phyloP scores from a whole-genome alignment of 2,329 filamentous ascomycete species.

The Madurella mycetomatis region DNA sequence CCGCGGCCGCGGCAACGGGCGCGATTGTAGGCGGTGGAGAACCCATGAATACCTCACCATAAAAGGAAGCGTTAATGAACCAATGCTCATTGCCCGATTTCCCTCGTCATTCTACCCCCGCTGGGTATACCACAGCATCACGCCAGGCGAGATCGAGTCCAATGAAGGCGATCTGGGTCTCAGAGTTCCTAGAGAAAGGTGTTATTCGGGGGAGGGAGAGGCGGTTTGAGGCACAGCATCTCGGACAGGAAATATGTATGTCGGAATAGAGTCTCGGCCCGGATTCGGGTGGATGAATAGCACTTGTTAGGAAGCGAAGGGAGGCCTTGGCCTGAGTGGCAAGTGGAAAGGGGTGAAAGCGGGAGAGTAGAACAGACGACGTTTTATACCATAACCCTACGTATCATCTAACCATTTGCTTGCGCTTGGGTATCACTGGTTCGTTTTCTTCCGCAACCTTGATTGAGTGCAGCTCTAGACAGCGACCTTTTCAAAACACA shows the following conservation, averaged over 20 bases:
- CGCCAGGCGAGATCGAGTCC: not conserved
- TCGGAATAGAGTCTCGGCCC: too few species aligned
- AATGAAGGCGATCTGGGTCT: not conserved
- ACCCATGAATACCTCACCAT: constrained; percentile 63
- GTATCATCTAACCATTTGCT: not conserved
- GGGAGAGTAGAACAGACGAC: too few species aligned
- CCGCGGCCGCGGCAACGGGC: constrained; percentile 59
- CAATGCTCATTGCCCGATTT: constrained; percentile 45
- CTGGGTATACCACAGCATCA: not conserved
- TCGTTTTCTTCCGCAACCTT: not conserved
- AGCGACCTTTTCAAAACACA: constrained; percentile 66
- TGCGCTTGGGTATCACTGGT: not conserved
- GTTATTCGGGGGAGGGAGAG: too few species aligned
- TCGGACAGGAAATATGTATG: too few species aligned
- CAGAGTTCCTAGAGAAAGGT: too few species aligned
- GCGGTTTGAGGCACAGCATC: too few species aligned
- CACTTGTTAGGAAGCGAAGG: too few species aligned
- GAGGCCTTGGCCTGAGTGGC: too few species aligned
- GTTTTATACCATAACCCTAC: too few species aligned
- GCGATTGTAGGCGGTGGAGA: constrained; percentile 40
- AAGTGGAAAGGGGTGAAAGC: too few species aligned
- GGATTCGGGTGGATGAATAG: too few species aligned
- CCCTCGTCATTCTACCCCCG: not conserved
- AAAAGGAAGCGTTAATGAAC: constrained; percentile 45
- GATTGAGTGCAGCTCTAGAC: not conserved